A percentile compares a stretch with the other conserved stretches of the same genome.
These are phyloP conservation scores for Prunus mume DNA, from an alignment of 306 rosid genomes.

Conservation along the genomic window DNA sequence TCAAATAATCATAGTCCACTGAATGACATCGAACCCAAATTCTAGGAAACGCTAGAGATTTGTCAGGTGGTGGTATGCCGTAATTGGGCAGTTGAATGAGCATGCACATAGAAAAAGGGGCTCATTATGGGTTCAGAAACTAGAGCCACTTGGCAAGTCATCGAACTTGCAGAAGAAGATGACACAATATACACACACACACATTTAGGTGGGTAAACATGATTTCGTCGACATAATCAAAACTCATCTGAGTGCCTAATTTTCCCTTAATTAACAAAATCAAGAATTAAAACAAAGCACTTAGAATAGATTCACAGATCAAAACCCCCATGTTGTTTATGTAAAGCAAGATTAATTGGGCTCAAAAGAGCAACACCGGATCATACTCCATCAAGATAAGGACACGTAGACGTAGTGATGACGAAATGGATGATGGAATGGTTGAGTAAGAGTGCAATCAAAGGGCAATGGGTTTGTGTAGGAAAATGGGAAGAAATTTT, in stretches of 20 bases:
- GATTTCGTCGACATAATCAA: constrained; percentile 5
- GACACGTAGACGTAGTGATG: constrained; percentile 69
- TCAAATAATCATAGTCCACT: constrained; percentile 4
- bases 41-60: neutral
- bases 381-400: constrained; percentile 24
- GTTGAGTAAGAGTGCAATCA: constrained; percentile 73
- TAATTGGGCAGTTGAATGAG: constrained; percentile 9
- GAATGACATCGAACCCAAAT: neutral
- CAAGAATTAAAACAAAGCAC: neutral
- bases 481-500: constrained; percentile 30
- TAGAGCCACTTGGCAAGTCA: constrained; percentile 5
- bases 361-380: constrained; percentile 21
- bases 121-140: constrained; percentile 1
- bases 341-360: constrained; percentile 5
- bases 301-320: neutral
- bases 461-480: constrained; percentile 41
- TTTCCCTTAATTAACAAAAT: neutral
- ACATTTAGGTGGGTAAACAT: neutral
- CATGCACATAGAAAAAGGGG: neutral
- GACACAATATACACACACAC: neutral
- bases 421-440: constrained; percentile 68
- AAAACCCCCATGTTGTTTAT: constrained; percentile 10
- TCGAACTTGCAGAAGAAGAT: neutral
- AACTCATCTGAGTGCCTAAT: constrained; percentile 5
- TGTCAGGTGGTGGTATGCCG: neutral